Evolutionary conservation across 2,329 filamentous ascomycete species (phyloP).

Genomic region (Alternaria sp.): DNA sequence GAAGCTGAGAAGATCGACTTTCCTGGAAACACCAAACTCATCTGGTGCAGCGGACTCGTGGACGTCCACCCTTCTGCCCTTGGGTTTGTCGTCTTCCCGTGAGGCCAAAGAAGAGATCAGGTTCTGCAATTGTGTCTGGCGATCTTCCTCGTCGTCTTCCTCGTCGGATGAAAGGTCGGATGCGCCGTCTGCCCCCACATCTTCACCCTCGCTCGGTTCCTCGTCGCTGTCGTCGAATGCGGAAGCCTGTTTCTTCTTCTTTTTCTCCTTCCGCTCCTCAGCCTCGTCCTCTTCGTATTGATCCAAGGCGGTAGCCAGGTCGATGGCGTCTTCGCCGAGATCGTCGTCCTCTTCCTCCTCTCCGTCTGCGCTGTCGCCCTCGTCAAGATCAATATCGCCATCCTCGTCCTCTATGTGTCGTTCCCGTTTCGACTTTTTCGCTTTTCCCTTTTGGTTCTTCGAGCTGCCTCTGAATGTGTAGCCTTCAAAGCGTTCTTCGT

Average conservation of each 20-base stretch:
- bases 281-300: conserved; percentile 51
- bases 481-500: conserved; percentile 84
- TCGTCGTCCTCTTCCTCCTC: conserved; percentile 68
- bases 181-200: conserved; percentile 57
- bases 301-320: conserved; percentile 70
- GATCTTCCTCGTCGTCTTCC: conserved; percentile 57
- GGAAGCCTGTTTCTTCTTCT: conserved; percentile 53
- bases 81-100: conserved; percentile 49
- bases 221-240: conserved; percentile 63
- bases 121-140: conserved; percentile 71
- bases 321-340: conserved; percentile 69
- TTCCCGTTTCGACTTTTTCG: conserved; percentile 45
- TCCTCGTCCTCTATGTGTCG: conserved; percentile 35
- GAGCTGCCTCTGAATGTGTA: conserved; percentile 73
- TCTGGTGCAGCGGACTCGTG: conserved; percentile 70
- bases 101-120: conserved; percentile 72
- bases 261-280: conserved; percentile 38
- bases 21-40: conserved; percentile 68
- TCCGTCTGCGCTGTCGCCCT: conserved; percentile 56
- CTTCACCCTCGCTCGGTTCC: conserved; percentile 57
- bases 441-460: conserved; percentile 59
- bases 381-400: conserved; percentile 57
- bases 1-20: conserved; percentile 79
- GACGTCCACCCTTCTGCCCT: conserved; percentile 53
- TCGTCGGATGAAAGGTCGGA: conserved; percentile 60